These are phyloP conservation scores for Clavispora vitiphila DNA, from an alignment of 805 yeast genomes.

Conservation along the genomic window DNA sequence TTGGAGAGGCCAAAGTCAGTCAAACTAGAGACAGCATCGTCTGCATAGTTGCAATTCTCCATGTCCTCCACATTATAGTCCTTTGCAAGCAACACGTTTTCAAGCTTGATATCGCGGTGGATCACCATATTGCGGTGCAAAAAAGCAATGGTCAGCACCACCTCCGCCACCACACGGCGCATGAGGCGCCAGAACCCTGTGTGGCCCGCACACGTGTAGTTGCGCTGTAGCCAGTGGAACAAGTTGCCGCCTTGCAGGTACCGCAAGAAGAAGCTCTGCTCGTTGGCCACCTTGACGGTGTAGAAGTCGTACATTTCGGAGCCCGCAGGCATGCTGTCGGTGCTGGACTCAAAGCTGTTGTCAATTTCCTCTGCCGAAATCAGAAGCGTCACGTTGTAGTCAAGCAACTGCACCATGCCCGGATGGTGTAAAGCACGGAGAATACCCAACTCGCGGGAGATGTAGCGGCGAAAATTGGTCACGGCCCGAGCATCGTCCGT, in stretches of 20 bases:
- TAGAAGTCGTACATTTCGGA: conserved; percentile 9
- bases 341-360: conserved; percentile 3
- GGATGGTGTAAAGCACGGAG: conserved; percentile 60
- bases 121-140: conserved; percentile 66
- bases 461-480: conserved; percentile 30
- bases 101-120: conserved; percentile 90
- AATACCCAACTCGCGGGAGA: conserved; percentile 65
- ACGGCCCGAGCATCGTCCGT: conserved; percentile 19
- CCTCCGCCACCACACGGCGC: conserved; percentile 63
- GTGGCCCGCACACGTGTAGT: conserved; percentile 12
- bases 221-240: conserved; percentile 49
- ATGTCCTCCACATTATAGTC: conserved; percentile 9
- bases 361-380: conserved; percentile 22
- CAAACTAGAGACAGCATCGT: conserved; percentile 44
- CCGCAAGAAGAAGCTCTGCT: conserved; percentile 57
- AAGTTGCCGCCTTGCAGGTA: conserved; percentile 85
- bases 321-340: neutral
- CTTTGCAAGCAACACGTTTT: conserved; percentile 59
- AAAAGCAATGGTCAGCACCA: conserved; percentile 61
- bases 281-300: conserved; percentile 18
- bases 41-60: too few species aligned
- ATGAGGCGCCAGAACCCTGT: conserved; percentile 44
- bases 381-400: conserved; percentile 34
- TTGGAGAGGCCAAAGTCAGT: conserved; percentile 91
- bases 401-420: conserved; percentile 58